phyloP scores from a whole-genome alignment of 768 basidiomycete genomes.

The Xerocomus spinulosus region DNA sequence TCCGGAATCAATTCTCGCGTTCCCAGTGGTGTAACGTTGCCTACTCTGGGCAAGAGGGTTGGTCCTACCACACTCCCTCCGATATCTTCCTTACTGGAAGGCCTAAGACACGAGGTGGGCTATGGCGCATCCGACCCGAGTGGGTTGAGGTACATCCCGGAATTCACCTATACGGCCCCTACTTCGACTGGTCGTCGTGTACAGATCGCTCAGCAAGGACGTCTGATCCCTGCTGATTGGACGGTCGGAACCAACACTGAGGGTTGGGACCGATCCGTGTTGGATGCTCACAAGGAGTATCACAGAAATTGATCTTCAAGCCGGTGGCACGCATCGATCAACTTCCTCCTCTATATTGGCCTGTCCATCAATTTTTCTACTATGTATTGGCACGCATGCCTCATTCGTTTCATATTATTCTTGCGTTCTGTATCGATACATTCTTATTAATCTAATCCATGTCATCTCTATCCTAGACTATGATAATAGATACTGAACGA shows the following conservation, averaged over 20 bases:
- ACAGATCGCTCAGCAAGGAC: conserved; percentile 3
- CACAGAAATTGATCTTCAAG: too few species aligned
- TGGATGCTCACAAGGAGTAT: conserved; percentile 1
- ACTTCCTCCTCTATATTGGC: too few species aligned
- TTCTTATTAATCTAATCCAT: too few species aligned
- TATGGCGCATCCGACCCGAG: neutral
- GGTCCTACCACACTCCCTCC: neutral
- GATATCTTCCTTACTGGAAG: conserved; percentile 8
- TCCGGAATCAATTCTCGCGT: neutral
- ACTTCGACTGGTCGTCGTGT: neutral
- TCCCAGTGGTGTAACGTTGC: neutral
- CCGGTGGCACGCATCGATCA: too few species aligned
- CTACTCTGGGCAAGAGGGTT: neutral
- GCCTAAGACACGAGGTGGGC: conserved; percentile 4
- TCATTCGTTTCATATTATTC: too few species aligned
- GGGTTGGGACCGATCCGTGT: conserved; percentile 12
- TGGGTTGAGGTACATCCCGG: neutral
- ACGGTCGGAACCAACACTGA: conserved; percentile 13
- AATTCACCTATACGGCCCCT: neutral
- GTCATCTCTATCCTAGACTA: too few species aligned
- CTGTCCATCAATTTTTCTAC: too few species aligned
- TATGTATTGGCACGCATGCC: too few species aligned
- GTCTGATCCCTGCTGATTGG: conserved; percentile 22
- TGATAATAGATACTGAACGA: too few species aligned
- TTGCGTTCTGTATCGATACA: too few species aligned